phyloP scores from a whole-genome alignment of 1,139 yeast species.

The Geotrichum aggregatum region DNA sequence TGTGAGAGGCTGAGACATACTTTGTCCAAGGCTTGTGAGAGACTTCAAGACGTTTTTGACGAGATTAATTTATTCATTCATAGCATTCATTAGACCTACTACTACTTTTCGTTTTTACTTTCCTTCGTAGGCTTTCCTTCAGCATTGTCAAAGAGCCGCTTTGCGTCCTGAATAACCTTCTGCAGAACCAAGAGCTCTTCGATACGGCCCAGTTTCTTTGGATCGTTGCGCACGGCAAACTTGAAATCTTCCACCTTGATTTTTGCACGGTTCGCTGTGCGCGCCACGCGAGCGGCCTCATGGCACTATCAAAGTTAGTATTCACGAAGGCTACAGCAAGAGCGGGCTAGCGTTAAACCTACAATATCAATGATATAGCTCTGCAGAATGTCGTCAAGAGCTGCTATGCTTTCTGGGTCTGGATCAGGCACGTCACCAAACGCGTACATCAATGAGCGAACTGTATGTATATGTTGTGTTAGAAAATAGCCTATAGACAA shows the following conservation, averaged over 20 bases:
- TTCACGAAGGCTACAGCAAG: not conserved
- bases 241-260: slow-evolving; percentile 84
- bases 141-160: slow-evolving; percentile 72
- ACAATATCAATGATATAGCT: slow-evolving; percentile 66
- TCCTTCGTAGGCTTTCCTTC: slow-evolving; percentile 45
- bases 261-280: slow-evolving; percentile 58
- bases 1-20: not conserved
- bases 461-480: slow-evolving; percentile 32
- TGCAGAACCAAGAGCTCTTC: slow-evolving; percentile 74
- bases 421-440: slow-evolving; percentile 84
- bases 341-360: slow-evolving; percentile 22
- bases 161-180: slow-evolving; percentile 71
- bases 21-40: too few species aligned
- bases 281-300: slow-evolving; percentile 53
- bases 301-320: slow-evolving; percentile 43
- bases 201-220: slow-evolving; percentile 76
- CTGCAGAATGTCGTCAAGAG: slow-evolving; percentile 77
- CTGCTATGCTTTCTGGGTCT: slow-evolving; percentile 67
- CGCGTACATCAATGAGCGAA: slow-evolving; percentile 72
- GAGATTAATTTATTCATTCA: not conserved
- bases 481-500: not conserved
- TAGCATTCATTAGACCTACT: slow-evolving; percentile 5
- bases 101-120: slow-evolving; percentile 24
- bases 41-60: too few species aligned
- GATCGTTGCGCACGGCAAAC: slow-evolving; percentile 78